These are phyloP conservation scores for Vitellaria paradoxa DNA, from an alignment of 179 eudicot genomes.

Conservation along the genomic window DNA sequence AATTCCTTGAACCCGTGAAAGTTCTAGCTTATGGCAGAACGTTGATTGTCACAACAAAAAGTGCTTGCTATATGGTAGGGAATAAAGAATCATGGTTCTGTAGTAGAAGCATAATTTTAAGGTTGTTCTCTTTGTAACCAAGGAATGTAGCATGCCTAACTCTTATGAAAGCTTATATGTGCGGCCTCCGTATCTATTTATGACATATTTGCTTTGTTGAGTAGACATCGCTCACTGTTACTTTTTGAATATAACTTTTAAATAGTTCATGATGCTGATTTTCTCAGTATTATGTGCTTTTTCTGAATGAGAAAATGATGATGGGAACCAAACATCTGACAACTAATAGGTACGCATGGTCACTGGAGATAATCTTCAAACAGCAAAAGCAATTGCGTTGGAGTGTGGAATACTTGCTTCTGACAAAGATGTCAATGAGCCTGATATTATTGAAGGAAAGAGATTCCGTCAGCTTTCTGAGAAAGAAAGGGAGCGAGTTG, in stretches of 20 bases:
- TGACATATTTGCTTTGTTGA: neutral
- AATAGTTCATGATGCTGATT: neutral
- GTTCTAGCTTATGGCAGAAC: neutral
- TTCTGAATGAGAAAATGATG: slow-evolving; percentile 4
- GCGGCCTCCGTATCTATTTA: neutral
- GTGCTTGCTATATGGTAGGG: neutral
- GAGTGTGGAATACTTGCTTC: slow-evolving; percentile 85
- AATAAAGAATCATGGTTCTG: neutral
- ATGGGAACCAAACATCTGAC: neutral
- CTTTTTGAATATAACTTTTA: neutral
- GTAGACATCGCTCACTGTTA: neutral
- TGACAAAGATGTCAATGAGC: slow-evolving; percentile 49
- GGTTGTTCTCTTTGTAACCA: too few relatives aligned
- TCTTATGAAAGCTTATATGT: neutral
- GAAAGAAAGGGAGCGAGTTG: slow-evolving; percentile 60
- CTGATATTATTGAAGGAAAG: slow-evolving; percentile 74
- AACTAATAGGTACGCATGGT: slow-evolving; percentile 86
- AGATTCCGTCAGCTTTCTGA: slow-evolving; percentile 70
- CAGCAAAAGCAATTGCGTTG: slow-evolving; percentile 87
- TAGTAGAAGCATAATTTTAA: neutral
- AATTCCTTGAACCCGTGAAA: too few relatives aligned
- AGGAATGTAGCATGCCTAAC: neutral
- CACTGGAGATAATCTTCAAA: slow-evolving; percentile 92
- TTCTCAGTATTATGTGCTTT: neutral
- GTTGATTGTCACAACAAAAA: neutral